phyloP scores from a whole-genome alignment of 2,329 filamentous ascomycete species.

The Blastomyces silverae region DNA sequence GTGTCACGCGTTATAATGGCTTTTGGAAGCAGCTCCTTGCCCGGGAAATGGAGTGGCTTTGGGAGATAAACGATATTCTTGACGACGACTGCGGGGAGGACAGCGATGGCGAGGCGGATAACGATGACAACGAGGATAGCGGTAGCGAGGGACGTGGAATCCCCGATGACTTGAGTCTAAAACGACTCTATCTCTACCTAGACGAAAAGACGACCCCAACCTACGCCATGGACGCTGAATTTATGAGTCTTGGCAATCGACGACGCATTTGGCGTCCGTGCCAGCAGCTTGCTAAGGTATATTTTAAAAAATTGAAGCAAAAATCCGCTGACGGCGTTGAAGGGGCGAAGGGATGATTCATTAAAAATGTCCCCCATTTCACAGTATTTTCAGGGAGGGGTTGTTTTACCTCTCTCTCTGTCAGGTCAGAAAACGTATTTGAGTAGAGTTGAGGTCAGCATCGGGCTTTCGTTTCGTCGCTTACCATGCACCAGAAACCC shows the following conservation, averaged over 20 bases:
- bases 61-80: conserved; percentile 10
- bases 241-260: conserved; percentile 30
- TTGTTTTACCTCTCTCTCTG: not conserved
- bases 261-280: conserved; percentile 29
- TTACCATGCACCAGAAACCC: no score
- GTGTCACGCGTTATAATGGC: conserved; percentile 5
- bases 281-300: conserved; percentile 13
- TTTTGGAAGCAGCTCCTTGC: conserved; percentile 11
- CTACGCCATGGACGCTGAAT: conserved; percentile 23
- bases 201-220: conserved; percentile 21
- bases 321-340: not conserved
- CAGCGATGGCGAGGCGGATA: not conserved
- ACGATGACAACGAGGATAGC: no score
- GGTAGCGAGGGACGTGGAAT: not conserved
- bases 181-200: conserved; percentile 22
- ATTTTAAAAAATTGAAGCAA: conserved; percentile 10
- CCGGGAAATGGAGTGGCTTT: conserved; percentile 13
- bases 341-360: not conserved
- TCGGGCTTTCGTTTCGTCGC: no score
- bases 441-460: no score
- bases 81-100: not conserved
- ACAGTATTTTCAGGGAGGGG: not conserved
- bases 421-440: not conserved
- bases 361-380: not conserved
- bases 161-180: not conserved